Conservation (phyloP, 2,329 filamentous ascomycete species). For the Aspergillus brasiliensis region DNA sequence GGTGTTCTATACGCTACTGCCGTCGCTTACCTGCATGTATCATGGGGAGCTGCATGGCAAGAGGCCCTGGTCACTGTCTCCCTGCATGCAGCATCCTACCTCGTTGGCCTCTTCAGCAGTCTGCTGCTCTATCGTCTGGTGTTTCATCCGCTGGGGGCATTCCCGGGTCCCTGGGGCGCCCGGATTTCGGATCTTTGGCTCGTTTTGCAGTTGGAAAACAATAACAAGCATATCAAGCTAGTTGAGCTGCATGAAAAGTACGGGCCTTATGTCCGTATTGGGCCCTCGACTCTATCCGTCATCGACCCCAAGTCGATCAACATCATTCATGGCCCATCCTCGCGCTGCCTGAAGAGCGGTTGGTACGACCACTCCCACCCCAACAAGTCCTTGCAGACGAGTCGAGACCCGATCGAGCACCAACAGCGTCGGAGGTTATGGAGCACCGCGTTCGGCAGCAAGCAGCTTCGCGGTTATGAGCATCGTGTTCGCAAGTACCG, state of each 20-base stretch:
- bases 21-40: neutral
- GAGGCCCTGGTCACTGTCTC: neutral
- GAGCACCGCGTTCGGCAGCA: slow-evolving; percentile 44
- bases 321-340: slow-evolving; percentile 40
- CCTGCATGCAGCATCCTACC: neutral
- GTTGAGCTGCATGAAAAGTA: slow-evolving; percentile 35
- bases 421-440: slow-evolving; percentile 43
- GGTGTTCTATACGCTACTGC: neutral
- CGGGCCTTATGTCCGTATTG: slow-evolving; percentile 38
- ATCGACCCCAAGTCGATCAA: slow-evolving; percentile 39
- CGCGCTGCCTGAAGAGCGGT: slow-evolving; percentile 43
- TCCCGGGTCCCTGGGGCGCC: slow-evolving; percentile 31
- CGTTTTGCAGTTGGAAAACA: neutral
- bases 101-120: slow-evolving; percentile 8
- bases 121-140: slow-evolving; percentile 14
- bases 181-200: slow-evolving; percentile 34
- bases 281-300: slow-evolving; percentile 39
- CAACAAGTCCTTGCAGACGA: slow-evolving; percentile 42
- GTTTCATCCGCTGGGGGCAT: slow-evolving; percentile 16
- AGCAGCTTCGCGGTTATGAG: slow-evolving; percentile 45
- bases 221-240: neutral
- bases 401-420: slow-evolving; percentile 39
- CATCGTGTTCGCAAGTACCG: slow-evolving; percentile 37
- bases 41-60: neutral
- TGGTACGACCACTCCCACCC: slow-evolving; percentile 45